Conservation (phyloP, 2,329 filamentous ascomycete genomes). For the Colletotrichum sp. region DNA sequence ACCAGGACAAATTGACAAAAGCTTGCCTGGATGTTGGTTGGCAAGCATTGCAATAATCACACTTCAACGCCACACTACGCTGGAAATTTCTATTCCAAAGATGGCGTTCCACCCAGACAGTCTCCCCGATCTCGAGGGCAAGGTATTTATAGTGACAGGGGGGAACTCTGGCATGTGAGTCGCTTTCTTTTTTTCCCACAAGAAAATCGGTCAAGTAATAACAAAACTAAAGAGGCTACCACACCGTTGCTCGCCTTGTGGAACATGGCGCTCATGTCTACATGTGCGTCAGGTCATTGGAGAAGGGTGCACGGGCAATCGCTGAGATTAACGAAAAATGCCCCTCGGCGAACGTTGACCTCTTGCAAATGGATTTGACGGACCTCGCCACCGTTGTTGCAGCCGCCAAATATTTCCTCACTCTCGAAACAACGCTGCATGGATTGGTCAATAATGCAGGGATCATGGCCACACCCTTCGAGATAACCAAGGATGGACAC, state of each 20-base stretch:
- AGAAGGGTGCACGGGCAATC: constrained; percentile 37
- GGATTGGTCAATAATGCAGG: constrained; percentile 28
- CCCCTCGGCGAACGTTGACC: constrained; percentile 34
- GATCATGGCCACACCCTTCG: constrained; percentile 28
- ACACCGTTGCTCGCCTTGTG: constrained; percentile 40
- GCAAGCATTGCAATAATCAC: background rate
- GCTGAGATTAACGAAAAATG: constrained; percentile 33
- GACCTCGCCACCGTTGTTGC: constrained; percentile 38
- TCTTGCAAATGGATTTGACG: constrained; percentile 40
- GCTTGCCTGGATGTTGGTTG: background rate
- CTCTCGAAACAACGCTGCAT: constrained; percentile 33
- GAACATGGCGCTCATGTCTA: constrained; percentile 44
- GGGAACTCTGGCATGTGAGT: constrained; percentile 50
- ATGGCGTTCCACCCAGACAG: constrained; percentile 41
- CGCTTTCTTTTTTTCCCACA: background rate
- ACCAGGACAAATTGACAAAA: background rate
- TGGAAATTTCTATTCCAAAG: background rate
- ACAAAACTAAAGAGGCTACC: constrained; percentile 30
- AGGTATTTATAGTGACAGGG: constrained; percentile 49
- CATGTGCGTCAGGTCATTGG: constrained; percentile 38
- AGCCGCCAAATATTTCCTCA: constrained; percentile 35
- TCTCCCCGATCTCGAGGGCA: constrained; percentile 46
- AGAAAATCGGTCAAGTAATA: background rate
- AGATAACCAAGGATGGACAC: constrained; percentile 36
- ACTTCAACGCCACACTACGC: background rate